phyloP scores from a whole-genome alignment of 768 basidiomycete genomes.

The Leccinum longicurvipes region DNA sequence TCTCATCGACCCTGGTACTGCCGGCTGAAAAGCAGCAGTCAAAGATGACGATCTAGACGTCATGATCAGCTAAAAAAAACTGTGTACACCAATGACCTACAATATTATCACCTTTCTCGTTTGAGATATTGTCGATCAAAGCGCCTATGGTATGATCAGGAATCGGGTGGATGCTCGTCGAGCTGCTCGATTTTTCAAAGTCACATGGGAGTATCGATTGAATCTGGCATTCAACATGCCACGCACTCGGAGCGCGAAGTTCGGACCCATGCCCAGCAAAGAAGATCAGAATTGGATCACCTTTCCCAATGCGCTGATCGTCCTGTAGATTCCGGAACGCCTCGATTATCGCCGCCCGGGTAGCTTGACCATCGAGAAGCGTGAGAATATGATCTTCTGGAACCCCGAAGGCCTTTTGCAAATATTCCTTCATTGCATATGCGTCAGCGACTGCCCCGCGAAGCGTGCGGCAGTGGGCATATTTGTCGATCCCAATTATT shows the following conservation, averaged over 20 bases:
- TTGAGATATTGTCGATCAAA: conserved; percentile 36
- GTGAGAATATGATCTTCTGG: conserved; percentile 33
- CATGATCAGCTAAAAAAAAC: neutral
- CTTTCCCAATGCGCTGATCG: conserved; percentile 23
- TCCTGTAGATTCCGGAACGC: conserved; percentile 21
- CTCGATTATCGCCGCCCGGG: conserved; percentile 33
- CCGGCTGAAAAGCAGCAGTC: conserved; percentile 46
- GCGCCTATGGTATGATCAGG: conserved; percentile 42
- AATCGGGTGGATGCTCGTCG: conserved; percentile 29
- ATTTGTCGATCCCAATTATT: conserved; percentile 43
- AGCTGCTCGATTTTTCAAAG: conserved; percentile 18
- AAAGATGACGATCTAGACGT: conserved; percentile 39
- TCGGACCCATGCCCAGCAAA: conserved; percentile 45
- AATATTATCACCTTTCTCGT: conserved; percentile 41
- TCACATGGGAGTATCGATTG: conserved; percentile 33
- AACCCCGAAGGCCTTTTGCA: conserved; percentile 29
- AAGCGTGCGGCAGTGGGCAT: conserved; percentile 29
- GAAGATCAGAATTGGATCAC: conserved; percentile 40
- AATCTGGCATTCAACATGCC: conserved; percentile 21
- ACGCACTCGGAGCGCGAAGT: conserved; percentile 27
- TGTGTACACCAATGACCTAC: conserved; percentile 22
- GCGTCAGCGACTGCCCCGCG: conserved; percentile 39
- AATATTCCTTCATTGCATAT: conserved; percentile 33
- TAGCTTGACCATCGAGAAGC: conserved; percentile 37
- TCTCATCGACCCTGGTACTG: conserved; percentile 22